phyloP scores from a whole-genome alignment of 352 stramenopile species.

The Phytopythium sindhum region DNA sequence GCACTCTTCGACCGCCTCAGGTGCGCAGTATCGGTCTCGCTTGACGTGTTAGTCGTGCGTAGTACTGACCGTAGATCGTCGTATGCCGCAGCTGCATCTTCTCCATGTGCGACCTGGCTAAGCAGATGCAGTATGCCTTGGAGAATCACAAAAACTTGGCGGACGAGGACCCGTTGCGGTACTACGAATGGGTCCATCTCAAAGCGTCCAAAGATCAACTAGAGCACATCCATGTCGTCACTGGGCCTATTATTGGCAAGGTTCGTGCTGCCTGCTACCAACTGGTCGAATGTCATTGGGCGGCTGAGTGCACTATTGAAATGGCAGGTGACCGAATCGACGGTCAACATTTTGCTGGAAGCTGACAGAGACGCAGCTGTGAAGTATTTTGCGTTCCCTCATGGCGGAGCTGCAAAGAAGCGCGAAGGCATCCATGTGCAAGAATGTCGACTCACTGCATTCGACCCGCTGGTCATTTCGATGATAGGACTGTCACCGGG shows the following conservation, averaged over 20 bases:
- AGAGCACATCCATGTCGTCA: conserved; percentile 27
- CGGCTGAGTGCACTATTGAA: background rate
- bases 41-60: background rate
- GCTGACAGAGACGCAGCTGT: conserved; percentile 21
- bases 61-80: background rate
- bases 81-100: conserved; percentile 36
- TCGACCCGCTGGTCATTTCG: conserved; percentile 17
- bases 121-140: conserved; percentile 28
- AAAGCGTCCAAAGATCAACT: conserved; percentile 4
- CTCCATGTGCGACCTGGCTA: conserved; percentile 29
- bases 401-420: background rate
- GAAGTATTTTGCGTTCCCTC: conserved; percentile 33
- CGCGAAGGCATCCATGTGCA: background rate
- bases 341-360: conserved; percentile 36
- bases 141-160: conserved; percentile 10
- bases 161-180: conserved; percentile 15
- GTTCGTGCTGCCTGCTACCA: background rate
- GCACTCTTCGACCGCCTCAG: conserved; percentile 51
- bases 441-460: conserved; percentile 9
- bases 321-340: conserved; percentile 16
- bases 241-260: conserved; percentile 21
- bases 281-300: background rate
- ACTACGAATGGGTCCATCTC: conserved; percentile 37
- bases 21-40: conserved; percentile 9
- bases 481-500: conserved; percentile 19